phyloP scores from a whole-genome alignment of 2,329 filamentous ascomycete genomes.

The Colletotrichum somersetense region DNA sequence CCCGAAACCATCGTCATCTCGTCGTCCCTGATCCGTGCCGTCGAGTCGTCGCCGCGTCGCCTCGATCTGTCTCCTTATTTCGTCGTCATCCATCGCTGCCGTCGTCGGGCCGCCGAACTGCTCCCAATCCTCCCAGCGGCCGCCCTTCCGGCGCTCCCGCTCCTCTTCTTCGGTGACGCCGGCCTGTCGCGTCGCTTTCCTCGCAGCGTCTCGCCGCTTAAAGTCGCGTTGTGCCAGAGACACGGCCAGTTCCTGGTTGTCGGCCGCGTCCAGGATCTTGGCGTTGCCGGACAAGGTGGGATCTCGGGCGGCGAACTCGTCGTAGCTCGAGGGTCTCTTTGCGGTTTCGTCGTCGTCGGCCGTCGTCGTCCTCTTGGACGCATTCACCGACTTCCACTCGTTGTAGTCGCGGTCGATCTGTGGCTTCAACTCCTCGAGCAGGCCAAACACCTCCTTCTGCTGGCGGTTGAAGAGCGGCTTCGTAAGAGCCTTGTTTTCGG shows the following conservation, averaged over 20 bases:
- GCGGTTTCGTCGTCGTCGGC: slow-evolving; percentile 33
- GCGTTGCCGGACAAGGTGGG: slow-evolving; percentile 70
- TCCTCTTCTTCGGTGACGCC: slow-evolving; percentile 70
- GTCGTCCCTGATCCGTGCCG: slow-evolving; percentile 46
- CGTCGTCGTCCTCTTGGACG: slow-evolving; percentile 50
- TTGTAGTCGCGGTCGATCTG: slow-evolving; percentile 78
- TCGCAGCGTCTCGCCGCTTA: slow-evolving; percentile 72
- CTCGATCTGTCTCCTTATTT: slow-evolving; percentile 66
- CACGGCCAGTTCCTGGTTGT: slow-evolving; percentile 82
- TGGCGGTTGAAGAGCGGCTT: slow-evolving; percentile 63
- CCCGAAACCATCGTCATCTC: slow-evolving; percentile 40
- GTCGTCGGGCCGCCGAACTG: slow-evolving; percentile 41
- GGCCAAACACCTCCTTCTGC: slow-evolving; percentile 68
- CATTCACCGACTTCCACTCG: slow-evolving; percentile 72
- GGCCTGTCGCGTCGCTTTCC: slow-evolving; percentile 68
- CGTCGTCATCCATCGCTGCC: slow-evolving; percentile 55
- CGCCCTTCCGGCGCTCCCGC: slow-evolving; percentile 62
- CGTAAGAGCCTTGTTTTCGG: slow-evolving; percentile 74
- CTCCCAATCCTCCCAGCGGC: slow-evolving; percentile 59
- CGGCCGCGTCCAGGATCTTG: slow-evolving; percentile 75
- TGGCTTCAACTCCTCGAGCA: slow-evolving; percentile 84
- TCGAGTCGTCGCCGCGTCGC: slow-evolving; percentile 63
- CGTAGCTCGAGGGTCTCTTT: slow-evolving; percentile 53
- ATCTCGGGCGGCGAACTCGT: slow-evolving; percentile 67
- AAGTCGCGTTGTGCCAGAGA: slow-evolving; percentile 81